A percentile compares a stretch with the other conserved stretches of the same genome.
Conservation (phyloP, 106 monocot species). For the Dioscorea alata region DNA sequence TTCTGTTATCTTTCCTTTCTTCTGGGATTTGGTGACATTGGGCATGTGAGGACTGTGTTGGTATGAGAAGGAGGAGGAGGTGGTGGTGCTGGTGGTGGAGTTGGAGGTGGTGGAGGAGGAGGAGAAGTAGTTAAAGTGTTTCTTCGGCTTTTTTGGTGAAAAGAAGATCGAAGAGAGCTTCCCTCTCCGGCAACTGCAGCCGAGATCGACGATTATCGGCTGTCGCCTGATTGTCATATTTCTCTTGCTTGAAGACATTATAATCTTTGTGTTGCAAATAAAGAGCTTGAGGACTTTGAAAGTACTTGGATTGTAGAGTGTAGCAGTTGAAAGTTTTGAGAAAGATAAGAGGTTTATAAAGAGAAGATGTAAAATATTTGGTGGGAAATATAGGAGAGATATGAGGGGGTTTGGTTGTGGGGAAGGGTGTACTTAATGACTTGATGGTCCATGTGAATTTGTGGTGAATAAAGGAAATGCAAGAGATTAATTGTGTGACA, state of each 20-base stretch:
- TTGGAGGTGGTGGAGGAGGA: background rate
- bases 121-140: background rate
- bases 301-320: too few relatives aligned
- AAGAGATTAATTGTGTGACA: too few relatives aligned
- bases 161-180: conserved; percentile 24
- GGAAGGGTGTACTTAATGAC: too few relatives aligned
- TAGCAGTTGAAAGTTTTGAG: too few relatives aligned
- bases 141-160: background rate
- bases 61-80: conserved; percentile 2
- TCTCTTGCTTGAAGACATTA: conserved; percentile 6
- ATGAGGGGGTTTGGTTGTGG: too few relatives aligned
- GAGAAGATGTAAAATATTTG: too few relatives aligned
- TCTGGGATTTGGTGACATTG: background rate
- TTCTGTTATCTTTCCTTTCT: background rate
- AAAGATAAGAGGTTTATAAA: too few relatives aligned
- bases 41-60: background rate
- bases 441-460: too few relatives aligned
- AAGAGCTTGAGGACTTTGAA: too few relatives aligned
- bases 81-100: background rate
- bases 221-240: conserved; percentile 9
- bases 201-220: conserved; percentile 16
- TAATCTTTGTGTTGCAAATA: background rate
- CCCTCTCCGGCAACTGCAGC: conserved; percentile 18
- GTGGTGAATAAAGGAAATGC: too few relatives aligned
- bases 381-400: too few relatives aligned